Base-by-base conservation (phyloP, 83 land plant species). In the Picea engelmannii region DNA sequence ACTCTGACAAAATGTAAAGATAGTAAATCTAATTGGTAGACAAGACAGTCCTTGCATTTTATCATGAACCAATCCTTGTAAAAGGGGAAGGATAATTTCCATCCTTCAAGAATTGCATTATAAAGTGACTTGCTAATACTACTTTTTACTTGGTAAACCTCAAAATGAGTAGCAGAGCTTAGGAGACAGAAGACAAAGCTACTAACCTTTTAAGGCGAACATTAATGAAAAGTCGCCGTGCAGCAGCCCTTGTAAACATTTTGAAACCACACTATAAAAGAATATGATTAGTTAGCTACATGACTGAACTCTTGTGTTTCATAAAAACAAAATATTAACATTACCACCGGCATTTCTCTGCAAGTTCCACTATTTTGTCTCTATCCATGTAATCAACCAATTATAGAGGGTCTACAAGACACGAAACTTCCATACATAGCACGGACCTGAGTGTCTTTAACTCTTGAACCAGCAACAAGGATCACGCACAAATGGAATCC, bases 241-340 rank as follows among this genome's bases (percentile, higher is more conserved):
- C 98, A 35, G 99, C 98, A 87, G 96, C 83, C 76, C 98, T 91
- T 17, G 98, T 95, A 65, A 95, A 97, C 98, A 97, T 95, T 93
- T 97, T 97, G 83, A 97, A 95, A 18, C 99, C 98, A 91, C 99
- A 97, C 98, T 97, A 89, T 42, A 78, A 62, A 52, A 85, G n/a
- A 79, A 40, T 52, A 78, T 6, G 65, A 78, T 64, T 78, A 76
- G 16, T 6, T 81, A 49, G 20, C 47, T 69, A 49, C 21, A 31
- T 6, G 3, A 76, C 60, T n/a, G 21, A 55, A 10, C 44, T 52
- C 35, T n/a, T 15, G 25, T 52, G 44, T 76, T 49, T 23, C 31
- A 23, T 44, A 42, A 42, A 21, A 2, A 21, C 2, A 9, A 15
- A 23, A 76, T 24, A 52, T 76, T 24, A 13, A 9, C 79, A 44